These are phyloP conservation scores for Hymenoscyphus fructigenus DNA, from an alignment of 2,329 filamentous ascomycete genomes.

Conservation along the genomic window DNA sequence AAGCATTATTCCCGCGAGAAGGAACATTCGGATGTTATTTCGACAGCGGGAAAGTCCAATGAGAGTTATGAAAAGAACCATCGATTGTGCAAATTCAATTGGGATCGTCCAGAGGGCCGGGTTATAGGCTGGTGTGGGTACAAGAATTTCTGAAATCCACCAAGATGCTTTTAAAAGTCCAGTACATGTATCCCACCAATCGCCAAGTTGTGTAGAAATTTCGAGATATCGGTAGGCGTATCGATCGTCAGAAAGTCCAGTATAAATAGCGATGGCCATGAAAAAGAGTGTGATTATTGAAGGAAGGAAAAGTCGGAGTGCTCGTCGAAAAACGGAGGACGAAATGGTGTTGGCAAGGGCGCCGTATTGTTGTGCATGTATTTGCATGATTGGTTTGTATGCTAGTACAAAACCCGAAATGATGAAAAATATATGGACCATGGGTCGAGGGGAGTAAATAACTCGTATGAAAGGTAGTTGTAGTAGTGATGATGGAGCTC, in stretches of 20 bases:
- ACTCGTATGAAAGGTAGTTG: conserved; percentile 48
- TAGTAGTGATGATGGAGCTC: conserved; percentile 40
- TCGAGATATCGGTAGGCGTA: conserved; percentile 40
- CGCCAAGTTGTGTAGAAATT: conserved; percentile 41
- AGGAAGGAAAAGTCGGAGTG: conserved; percentile 47
- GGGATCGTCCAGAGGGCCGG: conserved; percentile 37
- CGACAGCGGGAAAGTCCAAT: conserved; percentile 31
- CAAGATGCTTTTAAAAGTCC: conserved; percentile 30
- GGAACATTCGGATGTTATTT: conserved; percentile 26
- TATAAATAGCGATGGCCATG: conserved; percentile 46
- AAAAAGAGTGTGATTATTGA: conserved; percentile 45
- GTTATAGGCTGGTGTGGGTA: conserved; percentile 29
- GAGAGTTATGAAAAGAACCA: conserved; percentile 33
- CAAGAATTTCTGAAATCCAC: conserved; percentile 23
- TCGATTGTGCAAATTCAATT: conserved; percentile 34
- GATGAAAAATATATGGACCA: conserved; percentile 53
- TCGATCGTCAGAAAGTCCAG: conserved; percentile 46
- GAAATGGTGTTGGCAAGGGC: conserved; percentile 43
- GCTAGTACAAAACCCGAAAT: conserved; percentile 51
- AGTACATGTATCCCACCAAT: conserved; percentile 44
- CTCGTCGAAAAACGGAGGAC: conserved; percentile 48
- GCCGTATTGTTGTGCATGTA: conserved; percentile 41
- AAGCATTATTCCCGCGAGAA: conserved; percentile 25
- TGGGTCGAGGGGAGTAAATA: conserved; percentile 46
- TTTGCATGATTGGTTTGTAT: conserved; percentile 44